Evolutionary conservation across 1,284 basidiomycete species (phyloP).

Genomic region (Puccinia coronata): DNA sequence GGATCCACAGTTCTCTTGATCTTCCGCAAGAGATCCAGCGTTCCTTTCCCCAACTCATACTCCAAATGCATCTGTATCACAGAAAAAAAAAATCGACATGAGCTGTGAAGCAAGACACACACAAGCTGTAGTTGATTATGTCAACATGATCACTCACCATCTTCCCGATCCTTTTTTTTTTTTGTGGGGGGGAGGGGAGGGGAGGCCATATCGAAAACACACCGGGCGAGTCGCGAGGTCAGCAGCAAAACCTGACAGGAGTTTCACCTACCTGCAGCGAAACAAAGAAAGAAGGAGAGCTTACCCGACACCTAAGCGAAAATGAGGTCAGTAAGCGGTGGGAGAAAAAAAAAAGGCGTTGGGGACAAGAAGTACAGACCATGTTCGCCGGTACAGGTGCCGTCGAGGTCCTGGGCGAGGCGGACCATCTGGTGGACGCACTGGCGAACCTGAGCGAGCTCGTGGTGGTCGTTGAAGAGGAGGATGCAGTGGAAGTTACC

Average conservation of each 20-base stretch:
- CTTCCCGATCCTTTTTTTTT: slow-evolving; percentile 8
- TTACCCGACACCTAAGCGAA: slow-evolving; percentile 38
- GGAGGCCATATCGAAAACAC: no score
- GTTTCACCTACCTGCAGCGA: no score
- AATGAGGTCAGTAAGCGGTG: neutral
- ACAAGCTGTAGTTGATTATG: neutral
- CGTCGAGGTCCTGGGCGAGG: slow-evolving; percentile 61
- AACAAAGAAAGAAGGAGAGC: neutral
- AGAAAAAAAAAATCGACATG: neutral
- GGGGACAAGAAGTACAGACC: slow-evolving; percentile 49
- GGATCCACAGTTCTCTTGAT: slow-evolving; percentile 55
- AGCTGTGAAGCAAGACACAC: neutral
- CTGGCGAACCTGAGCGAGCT: slow-evolving; percentile 58
- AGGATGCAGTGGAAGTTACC: slow-evolving; percentile 64
- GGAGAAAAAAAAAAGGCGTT: neutral
- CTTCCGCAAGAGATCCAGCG: slow-evolving; percentile 53
- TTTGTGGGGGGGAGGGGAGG: no score
- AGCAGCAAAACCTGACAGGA: neutral
- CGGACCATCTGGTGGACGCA: slow-evolving; percentile 62
- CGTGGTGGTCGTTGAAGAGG: slow-evolving; percentile 49
- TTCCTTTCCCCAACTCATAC: slow-evolving; percentile 53
- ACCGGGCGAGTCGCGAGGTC: neutral
- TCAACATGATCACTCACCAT: neutral
- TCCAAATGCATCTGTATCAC: slow-evolving; percentile 51
- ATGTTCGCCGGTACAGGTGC: slow-evolving; percentile 61